Base-by-base conservation (phyloP, 2,329 filamentous ascomycete species). In the Penicillium glabrum region DNA sequence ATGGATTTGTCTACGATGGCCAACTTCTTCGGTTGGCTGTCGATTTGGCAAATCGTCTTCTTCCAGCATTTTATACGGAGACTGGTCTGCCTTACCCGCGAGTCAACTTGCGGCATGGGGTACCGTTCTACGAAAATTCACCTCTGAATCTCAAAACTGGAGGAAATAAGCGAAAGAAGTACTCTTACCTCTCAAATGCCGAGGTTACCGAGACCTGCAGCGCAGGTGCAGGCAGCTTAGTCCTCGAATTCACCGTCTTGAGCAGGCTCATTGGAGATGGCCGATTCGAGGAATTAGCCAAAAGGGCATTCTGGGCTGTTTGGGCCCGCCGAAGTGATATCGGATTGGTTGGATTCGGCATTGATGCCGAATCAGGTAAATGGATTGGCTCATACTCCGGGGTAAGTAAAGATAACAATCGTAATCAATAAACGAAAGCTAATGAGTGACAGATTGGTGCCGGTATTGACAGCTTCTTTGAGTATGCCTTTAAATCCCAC, bases 181-280 rank as follows among this genome's bases (percentile, higher is more conserved):
- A 57, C 14, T 48, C 61, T 21, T 62, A 52, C 10, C 21, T 60
- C 35, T 35, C 52, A 16, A 53, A 76, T 9, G 74, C 77, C 39
- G 93, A 99, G 72, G 88, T 96, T 46, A 98, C 95, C 0, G 95
- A 98, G 76, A 99, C 92, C 0, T 99, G 95, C 76, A 96, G 91
- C 70, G 95, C 95, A 1, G 95, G 95, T 44, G 95, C 95, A n/a
- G 95, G 93, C 53, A 98, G 93, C 72, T 80, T 99, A 26, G 91
- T 97, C 3, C 83, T 99, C 1, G 95, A 99, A 71, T 96, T 98
- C 64, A 90, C 92, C 0, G 91, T 93, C 0, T 80, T 99, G 46
- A 97, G 92, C 68, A 86, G 95, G 24, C 80, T 99, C 46, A 96
- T 91, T 0, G 91, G 90, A 11, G 91, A 98, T 70, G 79, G 83